Percentiles rank a stretch among this genome's conserved stretches.
Evolutionary conservation across 2,329 filamentous ascomycete species (phyloP).

Genomic region (Claviceps citrina): DNA sequence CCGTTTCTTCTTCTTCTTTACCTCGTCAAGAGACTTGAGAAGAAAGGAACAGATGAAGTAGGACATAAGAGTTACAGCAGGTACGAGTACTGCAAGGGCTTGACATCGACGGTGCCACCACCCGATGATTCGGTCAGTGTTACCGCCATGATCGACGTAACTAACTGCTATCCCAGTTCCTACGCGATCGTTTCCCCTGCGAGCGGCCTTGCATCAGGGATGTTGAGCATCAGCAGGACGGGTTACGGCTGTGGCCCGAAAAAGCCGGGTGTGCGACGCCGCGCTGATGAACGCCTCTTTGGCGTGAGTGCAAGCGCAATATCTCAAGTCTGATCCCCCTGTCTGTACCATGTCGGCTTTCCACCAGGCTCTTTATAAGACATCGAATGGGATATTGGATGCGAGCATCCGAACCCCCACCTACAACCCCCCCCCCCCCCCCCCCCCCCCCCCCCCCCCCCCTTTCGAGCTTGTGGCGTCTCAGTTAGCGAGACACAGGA

Average conservation of each 20-base stretch:
- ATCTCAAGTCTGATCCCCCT: background rate
- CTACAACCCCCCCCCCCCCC: too few species aligned
- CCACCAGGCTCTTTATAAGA: background rate
- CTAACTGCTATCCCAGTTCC: background rate
- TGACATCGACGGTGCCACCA: slow-evolving; percentile 3
- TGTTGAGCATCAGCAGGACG: slow-evolving; percentile 1
- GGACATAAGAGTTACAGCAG: slow-evolving; percentile 1
- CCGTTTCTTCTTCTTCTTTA: too few species aligned
- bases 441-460: too few species aligned
- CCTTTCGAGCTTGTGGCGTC: too few species aligned
- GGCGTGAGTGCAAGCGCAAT: background rate
- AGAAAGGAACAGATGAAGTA: background rate
- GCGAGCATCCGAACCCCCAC: slow-evolving; percentile 5
- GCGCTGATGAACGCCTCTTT: background rate
- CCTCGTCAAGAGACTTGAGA: background rate
- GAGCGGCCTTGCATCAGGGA: slow-evolving; percentile 5
- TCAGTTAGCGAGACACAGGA: slow-evolving; percentile 7
- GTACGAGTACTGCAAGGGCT: background rate
- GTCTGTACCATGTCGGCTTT: slow-evolving; percentile 2
- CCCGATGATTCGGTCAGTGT: slow-evolving; percentile 3
- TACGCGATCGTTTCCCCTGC: slow-evolving; percentile 5
- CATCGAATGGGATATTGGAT: slow-evolving; percentile 1
- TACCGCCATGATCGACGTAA: background rate
- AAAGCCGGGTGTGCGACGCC: slow-evolving; percentile 1
- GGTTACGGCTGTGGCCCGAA: slow-evolving; percentile 1